These are phyloP conservation scores for Paramecium tetraurelia DNA, from an alignment of 73 alveolate species.

Conservation along the genomic window DNA sequence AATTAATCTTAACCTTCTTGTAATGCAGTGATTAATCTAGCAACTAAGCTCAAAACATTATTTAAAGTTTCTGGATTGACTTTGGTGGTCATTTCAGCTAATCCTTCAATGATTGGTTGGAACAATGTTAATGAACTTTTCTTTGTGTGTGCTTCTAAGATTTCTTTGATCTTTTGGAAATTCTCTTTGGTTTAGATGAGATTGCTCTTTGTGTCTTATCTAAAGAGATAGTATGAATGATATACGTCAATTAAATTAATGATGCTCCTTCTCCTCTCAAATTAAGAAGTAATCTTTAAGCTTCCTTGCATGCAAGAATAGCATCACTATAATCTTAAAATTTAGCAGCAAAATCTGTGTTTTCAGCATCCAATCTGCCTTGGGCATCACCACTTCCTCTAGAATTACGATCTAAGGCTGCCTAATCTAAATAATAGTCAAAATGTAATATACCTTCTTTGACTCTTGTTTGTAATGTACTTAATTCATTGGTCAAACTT, in stretches of 20 bases:
- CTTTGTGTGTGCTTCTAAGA: constrained; percentile 28
- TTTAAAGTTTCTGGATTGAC: constrained; percentile 45
- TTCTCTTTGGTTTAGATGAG: constrained; percentile 36
- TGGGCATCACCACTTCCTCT: constrained; percentile 28
- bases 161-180: constrained; percentile 40
- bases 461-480: neutral
- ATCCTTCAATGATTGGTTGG: constrained; percentile 46
- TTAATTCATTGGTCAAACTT: neutral
- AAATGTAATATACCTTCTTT: neutral
- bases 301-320: constrained; percentile 40
- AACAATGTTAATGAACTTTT: neutral
- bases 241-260: constrained; percentile 2
- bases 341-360: constrained; percentile 45
- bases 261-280: constrained; percentile 17
- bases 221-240: neutral
- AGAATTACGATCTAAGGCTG: constrained; percentile 33
- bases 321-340: constrained; percentile 40
- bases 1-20: constrained; percentile 48
- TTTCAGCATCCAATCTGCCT: constrained; percentile 27
- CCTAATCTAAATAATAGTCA: neutral
- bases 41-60: constrained; percentile 6
- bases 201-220: neutral
- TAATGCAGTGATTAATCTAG: constrained; percentile 39
- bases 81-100: constrained; percentile 51
- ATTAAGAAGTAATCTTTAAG: constrained; percentile 2